Evolutionary conservation across 768 basidiomycete genomes (phyloP), one percentile per base, ranked within the genome.

Genomic region (Leucocoprinus birnbaumii): DNA sequence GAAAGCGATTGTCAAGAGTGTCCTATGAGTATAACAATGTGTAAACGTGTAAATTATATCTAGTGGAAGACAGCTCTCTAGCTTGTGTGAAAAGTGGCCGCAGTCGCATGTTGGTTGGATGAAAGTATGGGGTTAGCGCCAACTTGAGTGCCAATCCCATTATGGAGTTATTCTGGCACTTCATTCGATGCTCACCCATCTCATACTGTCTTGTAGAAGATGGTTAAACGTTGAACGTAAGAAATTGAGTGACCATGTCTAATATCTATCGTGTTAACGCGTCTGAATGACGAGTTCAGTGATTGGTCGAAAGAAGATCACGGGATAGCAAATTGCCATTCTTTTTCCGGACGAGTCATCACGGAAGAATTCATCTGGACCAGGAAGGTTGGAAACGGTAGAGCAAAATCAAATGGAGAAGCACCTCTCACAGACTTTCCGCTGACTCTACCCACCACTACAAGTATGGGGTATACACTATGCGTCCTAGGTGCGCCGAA

Each of bases 391-490:
- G 31, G 5, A 31, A 50, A 27, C 27, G 16, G 26, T n/a, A 48
- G 31, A 6, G 13, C 14, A 48, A 34, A 50, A 43, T 31, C 27
- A 27, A 5, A 40, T 50, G 48, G 13, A 40, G 26, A 49, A 49
- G 35, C 51, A 18, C 41, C 42, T 42, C 41, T 34, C 42, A n/a
- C n/a, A 18, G n/a, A 13, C 38, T 2, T 35, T 25, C 27, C 2
- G 24, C 7, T 14, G 19, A 21, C 22, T 19, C 13, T 21, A 53
- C 42, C 18, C 27, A 31, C 27, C 9, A 31, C 24, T 47, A 18
- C 8, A 48, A 19, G n/a, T 18, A 95, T 95, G 94, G 94, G 93
- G 18, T 96, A 97, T 71, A 94, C 91, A 49, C 83, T 96, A 51
- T 94, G 92, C 65, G 84, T 95, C 25, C 72, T 97, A 75, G 94